Percentiles rank a stretch among this genome's conserved stretches.
phyloP scores from a whole-genome alignment of 805 yeast species.

The Metschnikowia koreensis region DNA sequence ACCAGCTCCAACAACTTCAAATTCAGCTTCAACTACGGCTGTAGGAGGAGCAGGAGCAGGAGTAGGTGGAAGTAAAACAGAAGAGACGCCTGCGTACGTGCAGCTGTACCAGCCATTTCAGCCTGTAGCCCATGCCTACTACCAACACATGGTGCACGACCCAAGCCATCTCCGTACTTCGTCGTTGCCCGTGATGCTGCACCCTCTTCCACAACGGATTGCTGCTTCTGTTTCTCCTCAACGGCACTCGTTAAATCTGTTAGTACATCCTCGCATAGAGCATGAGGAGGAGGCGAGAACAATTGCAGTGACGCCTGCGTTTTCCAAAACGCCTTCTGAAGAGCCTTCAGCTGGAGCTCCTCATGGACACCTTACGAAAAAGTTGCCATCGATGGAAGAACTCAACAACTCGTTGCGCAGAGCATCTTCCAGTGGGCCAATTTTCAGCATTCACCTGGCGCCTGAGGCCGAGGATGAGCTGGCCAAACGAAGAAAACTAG shows the following conservation, averaged over 20 bases:
- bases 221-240: conserved; percentile 10
- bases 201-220: conserved; percentile 12
- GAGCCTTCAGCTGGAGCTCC: not conserved
- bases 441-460: conserved; percentile 1
- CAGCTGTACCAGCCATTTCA: conserved; percentile 19
- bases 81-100: conserved; percentile 9
- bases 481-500: conserved; percentile 16
- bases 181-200: conserved; percentile 17
- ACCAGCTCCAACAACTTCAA: no score
- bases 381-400: conserved; percentile 38
- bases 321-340: not conserved
- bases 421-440: conserved; percentile 6
- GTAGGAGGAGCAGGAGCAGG: not conserved
- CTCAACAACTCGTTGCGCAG: conserved; percentile 31
- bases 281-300: not conserved
- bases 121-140: conserved; percentile 13
- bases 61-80: not conserved
- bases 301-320: not conserved
- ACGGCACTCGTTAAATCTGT: conserved; percentile 13
- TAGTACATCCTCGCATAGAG: not conserved
- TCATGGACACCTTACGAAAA: conserved; percentile 14
- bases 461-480: conserved; percentile 9
- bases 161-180: conserved; percentile 16
- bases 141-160: conserved; percentile 16
- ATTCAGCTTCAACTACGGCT: not conserved